Evolutionary conservation across 106 monocot genomes (phyloP).

Genomic region (Iris macrosiphon): DNA sequence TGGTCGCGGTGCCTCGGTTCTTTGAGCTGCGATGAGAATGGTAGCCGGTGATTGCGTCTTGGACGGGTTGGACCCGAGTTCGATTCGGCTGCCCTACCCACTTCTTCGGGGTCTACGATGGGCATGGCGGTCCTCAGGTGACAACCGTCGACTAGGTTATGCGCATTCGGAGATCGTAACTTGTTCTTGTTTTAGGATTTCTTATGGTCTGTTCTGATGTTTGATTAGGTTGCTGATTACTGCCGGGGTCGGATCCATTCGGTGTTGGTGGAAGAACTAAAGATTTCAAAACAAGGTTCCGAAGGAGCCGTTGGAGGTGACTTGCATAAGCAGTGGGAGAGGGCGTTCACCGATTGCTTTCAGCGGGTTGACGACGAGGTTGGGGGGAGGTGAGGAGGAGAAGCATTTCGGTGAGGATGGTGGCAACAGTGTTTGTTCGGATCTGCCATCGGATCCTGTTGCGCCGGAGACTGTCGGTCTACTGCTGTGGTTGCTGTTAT

Average conservation of each 20-base stretch:
- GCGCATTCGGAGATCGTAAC: neutral
- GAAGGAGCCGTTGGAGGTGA: slow-evolving; percentile 4
- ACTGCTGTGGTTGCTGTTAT: slow-evolving; percentile 83
- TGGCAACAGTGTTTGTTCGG: neutral
- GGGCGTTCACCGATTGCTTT: slow-evolving; percentile 46
- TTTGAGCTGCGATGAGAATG: slow-evolving; percentile 41
- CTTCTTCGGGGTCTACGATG: slow-evolving; percentile 84
- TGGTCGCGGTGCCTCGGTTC: slow-evolving; percentile 29
- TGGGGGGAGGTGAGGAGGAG: slow-evolving; percentile 29
- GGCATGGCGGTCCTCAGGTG: slow-evolving; percentile 64
- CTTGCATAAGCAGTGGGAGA: slow-evolving; percentile 48
- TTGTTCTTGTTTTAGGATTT: neutral
- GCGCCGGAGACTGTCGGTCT: slow-evolving; percentile 85
- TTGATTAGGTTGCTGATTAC: slow-evolving; percentile 60
- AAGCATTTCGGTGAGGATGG: slow-evolving; percentile 6
- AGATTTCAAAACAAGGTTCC: neutral
- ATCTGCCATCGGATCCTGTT: slow-evolving; percentile 34
- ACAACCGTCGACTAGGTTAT: neutral
- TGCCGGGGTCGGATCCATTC: slow-evolving; percentile 51
- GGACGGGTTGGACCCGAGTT: slow-evolving; percentile 30
- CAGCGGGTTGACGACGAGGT: slow-evolving; percentile 61
- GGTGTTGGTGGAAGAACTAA: slow-evolving; percentile 42
- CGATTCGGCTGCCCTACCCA: slow-evolving; percentile 29
- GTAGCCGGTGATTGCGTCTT: slow-evolving; percentile 17
- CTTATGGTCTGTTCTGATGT: neutral